Percentiles rank a stretch among this genome's conserved stretches.
phyloP scores from a whole-genome alignment of 2,329 filamentous ascomycete genomes.

The Fusarium napiforme region DNA sequence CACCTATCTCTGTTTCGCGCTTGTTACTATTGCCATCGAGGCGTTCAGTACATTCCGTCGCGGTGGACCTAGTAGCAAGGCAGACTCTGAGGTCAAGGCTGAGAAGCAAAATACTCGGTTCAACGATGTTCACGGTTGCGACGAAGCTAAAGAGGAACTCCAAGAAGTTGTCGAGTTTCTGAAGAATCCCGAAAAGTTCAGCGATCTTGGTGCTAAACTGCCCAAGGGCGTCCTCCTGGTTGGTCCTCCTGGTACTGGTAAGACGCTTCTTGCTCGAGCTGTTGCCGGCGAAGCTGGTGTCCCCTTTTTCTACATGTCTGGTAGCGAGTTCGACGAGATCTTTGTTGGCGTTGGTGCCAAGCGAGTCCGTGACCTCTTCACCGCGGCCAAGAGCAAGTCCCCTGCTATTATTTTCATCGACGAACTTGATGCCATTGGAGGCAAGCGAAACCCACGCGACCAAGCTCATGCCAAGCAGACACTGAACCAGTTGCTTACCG shows the following conservation, averaged over 20 bases:
- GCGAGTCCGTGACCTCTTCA: constrained; percentile 93
- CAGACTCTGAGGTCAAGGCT: constrained; percentile 87
- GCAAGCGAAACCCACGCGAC: constrained; percentile 91
- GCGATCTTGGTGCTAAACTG: constrained; percentile 92
- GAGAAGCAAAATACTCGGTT: constrained; percentile 94
- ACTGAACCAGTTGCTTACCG: constrained; percentile 94
- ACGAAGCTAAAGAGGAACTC: constrained; percentile 97
- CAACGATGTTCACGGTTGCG: constrained; percentile 93
- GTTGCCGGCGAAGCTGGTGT: constrained; percentile 97
- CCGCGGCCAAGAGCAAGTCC: constrained; percentile 83
- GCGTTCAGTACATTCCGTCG: constrained; percentile 82
- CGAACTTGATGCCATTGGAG: constrained; percentile 92
- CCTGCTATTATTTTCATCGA: constrained; percentile 97
- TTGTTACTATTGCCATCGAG: constrained; percentile 86
- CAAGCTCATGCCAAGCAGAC: constrained; percentile 97
- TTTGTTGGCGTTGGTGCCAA: constrained; percentile 98
- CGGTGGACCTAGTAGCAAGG: constrained; percentile 69
- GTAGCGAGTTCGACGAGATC: constrained; percentile 97
- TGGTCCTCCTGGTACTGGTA: constrained; percentile 96
- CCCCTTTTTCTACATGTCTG: constrained; percentile 99
- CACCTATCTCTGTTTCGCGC: constrained; percentile 81
- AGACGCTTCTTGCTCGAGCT: constrained; percentile 93
- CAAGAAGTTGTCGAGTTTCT: constrained; percentile 97
- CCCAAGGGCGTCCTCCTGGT: constrained; percentile 96
- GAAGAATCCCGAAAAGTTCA: constrained; percentile 92